Conservation (phyloP, 495 filamentous ascomycete species). For the Acidomyces sp. region DNA sequence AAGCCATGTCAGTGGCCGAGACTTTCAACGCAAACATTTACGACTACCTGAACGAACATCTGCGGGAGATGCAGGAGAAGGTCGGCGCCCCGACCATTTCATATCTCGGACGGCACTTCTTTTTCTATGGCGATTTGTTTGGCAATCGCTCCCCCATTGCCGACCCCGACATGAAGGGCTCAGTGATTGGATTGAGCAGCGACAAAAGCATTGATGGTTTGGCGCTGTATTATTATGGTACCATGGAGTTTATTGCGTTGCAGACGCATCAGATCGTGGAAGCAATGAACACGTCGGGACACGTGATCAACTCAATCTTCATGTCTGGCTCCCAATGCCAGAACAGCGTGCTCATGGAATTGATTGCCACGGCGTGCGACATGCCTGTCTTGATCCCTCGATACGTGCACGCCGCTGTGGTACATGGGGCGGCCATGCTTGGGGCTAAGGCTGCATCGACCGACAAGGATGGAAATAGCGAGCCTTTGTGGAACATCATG, state of each 20-base stretch:
- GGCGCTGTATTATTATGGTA: slow-evolving; percentile 81
- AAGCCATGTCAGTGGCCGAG: slow-evolving; percentile 61
- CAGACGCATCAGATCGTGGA: slow-evolving; percentile 93
- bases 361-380: slow-evolving; percentile 78
- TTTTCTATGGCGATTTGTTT: slow-evolving; percentile 98
- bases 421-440: slow-evolving; percentile 92
- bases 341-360: slow-evolving; percentile 77
- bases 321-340: slow-evolving; percentile 97
- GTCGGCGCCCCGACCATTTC: slow-evolving; percentile 58
- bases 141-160: slow-evolving; percentile 91
- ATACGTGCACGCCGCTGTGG: slow-evolving; percentile 91
- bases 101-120: slow-evolving; percentile 82
- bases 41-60: slow-evolving; percentile 82
- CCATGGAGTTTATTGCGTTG: slow-evolving; percentile 93
- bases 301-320: slow-evolving; percentile 81
- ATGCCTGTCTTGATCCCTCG: slow-evolving; percentile 85
- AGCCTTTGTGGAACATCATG: slow-evolving; percentile 92
- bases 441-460: slow-evolving; percentile 79
- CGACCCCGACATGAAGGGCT: slow-evolving; percentile 79
- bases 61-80: slow-evolving; percentile 57
- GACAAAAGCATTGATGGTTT: slow-evolving; percentile 77
- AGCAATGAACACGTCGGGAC: slow-evolving; percentile 75
- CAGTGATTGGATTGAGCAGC: slow-evolving; percentile 69
- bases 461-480: slow-evolving; percentile 54
- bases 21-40: slow-evolving; percentile 74